phyloP scores from a whole-genome alignment of 2,329 filamentous ascomycete species.

The Trichoderma sp. region DNA sequence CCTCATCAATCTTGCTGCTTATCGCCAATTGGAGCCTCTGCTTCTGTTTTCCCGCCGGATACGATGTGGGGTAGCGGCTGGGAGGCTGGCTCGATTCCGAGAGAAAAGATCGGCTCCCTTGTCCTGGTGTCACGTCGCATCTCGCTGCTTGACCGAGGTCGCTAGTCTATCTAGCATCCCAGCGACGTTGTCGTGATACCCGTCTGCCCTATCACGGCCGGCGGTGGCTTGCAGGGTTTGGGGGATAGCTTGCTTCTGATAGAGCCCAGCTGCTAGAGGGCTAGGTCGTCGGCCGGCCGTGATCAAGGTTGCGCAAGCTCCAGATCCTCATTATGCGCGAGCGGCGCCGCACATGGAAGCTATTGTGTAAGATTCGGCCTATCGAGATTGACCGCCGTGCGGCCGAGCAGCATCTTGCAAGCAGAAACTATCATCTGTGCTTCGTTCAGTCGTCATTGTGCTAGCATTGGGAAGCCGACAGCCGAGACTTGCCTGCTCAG shows the following conservation, averaged over 20 bases:
- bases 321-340: conserved; percentile 27
- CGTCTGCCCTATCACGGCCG: conserved; percentile 13
- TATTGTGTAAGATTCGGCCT: background rate
- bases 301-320: conserved; percentile 32
- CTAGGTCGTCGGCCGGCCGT: conserved; percentile 25
- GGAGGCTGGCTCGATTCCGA: conserved; percentile 18
- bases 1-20: conserved; percentile 7
- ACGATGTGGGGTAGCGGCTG: conserved; percentile 21
- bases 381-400: conserved; percentile 23
- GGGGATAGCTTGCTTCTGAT: background rate
- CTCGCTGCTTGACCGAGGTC: conserved; percentile 6
- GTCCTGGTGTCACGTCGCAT: conserved; percentile 30
- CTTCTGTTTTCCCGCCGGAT: background rate
- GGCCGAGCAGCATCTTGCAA: conserved; percentile 12
- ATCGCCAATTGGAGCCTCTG: conserved; percentile 18
- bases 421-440: background rate
- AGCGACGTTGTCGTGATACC: conserved; percentile 21
- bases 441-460: conserved; percentile 15
- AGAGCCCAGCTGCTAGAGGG: background rate
- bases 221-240: conserved; percentile 11
- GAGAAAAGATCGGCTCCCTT: conserved; percentile 26
- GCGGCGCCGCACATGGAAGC: conserved; percentile 11
- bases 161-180: conserved; percentile 4
- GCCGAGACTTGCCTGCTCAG: conserved; percentile 24
- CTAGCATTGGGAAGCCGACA: conserved; percentile 23